Base-by-base conservation (phyloP, 2,329 filamentous ascomycete genomes). In the Beauveria pseudobassiana region DNA sequence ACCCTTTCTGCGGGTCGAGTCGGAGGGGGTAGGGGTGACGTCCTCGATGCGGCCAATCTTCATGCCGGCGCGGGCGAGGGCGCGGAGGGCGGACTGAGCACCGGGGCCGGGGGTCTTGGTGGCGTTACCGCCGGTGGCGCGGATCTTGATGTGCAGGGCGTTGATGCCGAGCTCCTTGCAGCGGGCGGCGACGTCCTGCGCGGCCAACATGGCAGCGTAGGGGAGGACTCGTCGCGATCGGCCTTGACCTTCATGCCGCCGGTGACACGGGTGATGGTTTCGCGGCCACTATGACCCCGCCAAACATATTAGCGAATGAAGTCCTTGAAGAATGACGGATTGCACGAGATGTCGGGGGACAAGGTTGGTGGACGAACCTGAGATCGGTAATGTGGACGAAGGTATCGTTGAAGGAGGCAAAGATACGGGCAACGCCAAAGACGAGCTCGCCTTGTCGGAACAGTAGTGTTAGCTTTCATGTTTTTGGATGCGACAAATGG, bases 241-340 rank as follows among this genome's bases (percentile, higher is more conserved):
- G 93, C 93, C 90, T 99, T 99, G 87, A 99, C 95, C 87, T 99
- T 99, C 95, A 99, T 99, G 78, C 96, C 96, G 84, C 96, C 95
- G 75, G 96, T 99, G 72, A 99, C 93, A 91, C 95, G 93, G 87
- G 87, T 91, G 85, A 99, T 97, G 83, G 96, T 99, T 90, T 99
- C 95, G 82, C 95, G 95, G 83, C 95, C 95, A 83, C 91, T 96
- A 84, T 78, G 49, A 59, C 46, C 56, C 56, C 48, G 49, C 69
- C 67, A 67, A 52, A 66, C 48, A 54, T 64, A 68, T 72, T 69
- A 72, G 70, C 69, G 65, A 59, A 59, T 12, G 43, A 20, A n/a
- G 26, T 51, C 7, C 34, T 38, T 16, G 34, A 38, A 16, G 12
- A 38, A 16, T 38, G 16, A 16, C 10, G 5, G 12, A 38, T 38